Percentiles rank a stretch among this genome's conserved stretches.
Conservation (phyloP, 129 eudicot species). For the Pseudognaphalium luteoalbum region DNA sequence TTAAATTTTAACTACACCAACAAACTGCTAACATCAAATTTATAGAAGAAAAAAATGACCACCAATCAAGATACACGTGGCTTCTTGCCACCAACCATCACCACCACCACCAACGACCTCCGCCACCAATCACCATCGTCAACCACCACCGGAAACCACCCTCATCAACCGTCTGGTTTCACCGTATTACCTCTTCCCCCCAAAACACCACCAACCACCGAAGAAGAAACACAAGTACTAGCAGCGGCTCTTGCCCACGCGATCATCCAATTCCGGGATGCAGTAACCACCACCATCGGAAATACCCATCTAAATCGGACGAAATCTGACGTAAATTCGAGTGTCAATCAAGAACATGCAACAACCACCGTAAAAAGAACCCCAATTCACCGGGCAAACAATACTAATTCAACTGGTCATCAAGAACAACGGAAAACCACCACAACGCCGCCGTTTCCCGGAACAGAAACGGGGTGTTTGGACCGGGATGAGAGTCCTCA, state of each 20-base stretch:
- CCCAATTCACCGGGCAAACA: not conserved
- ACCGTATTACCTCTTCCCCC: not conserved
- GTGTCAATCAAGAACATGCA: not conserved
- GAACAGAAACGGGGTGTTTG: not conserved
- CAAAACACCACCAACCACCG: not conserved
- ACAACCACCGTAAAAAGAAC: not conserved
- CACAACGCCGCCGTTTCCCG: not conserved
- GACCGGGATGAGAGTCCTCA: not conserved
- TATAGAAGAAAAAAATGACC: not conserved
- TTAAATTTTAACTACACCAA: not conserved
- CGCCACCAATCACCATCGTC: not conserved
- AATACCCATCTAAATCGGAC: not conserved
- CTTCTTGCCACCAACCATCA: slow-evolving; percentile 8
- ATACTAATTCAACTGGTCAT: not conserved
- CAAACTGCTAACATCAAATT: not conserved
- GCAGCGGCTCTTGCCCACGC: not conserved
- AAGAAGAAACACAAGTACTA: not conserved
- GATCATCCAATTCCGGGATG: not conserved
- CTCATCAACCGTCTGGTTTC: not conserved
- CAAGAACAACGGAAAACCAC: not conserved
- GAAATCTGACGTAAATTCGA: not conserved
- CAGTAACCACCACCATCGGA: not conserved
- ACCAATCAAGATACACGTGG: slow-evolving; percentile 9
- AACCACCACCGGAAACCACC: slow-evolving; percentile 3
- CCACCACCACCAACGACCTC: not conserved